Conservation (phyloP, 208 protist genomes). For the Leishmania martiniquensis region DNA sequence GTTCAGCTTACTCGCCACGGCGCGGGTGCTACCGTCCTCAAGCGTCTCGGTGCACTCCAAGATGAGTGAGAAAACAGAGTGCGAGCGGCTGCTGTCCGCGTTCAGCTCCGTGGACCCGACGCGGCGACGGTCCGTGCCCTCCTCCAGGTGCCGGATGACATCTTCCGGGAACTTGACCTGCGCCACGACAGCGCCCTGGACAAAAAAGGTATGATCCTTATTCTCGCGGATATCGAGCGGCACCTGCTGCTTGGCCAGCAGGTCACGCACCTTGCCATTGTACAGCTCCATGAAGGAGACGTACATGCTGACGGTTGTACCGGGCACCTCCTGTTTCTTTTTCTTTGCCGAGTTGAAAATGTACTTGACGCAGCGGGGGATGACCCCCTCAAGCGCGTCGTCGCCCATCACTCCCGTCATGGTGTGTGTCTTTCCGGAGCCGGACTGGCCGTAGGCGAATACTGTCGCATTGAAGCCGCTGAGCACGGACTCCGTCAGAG, state of each 20-base stretch:
- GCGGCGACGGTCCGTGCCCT: slow-evolving; percentile 87
- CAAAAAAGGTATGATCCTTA: slow-evolving; percentile 88
- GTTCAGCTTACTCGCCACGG: slow-evolving; percentile 89
- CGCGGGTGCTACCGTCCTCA: slow-evolving; percentile 72
- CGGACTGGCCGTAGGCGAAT: slow-evolving; percentile 96
- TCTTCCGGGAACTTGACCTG: slow-evolving; percentile 83
- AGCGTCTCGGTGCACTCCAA: slow-evolving; percentile 78
- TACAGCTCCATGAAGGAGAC: slow-evolving; percentile 90
- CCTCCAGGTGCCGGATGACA: slow-evolving; percentile 80
- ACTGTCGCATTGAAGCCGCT: slow-evolving; percentile 94
- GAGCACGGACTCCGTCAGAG: slow-evolving; percentile 86
- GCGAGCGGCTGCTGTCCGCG: slow-evolving; percentile 87
- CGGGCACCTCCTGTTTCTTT: slow-evolving; percentile 40
- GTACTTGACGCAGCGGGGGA: slow-evolving; percentile 80
- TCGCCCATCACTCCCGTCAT: slow-evolving; percentile 84
- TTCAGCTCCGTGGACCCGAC: slow-evolving; percentile 90
- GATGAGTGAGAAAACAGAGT: slow-evolving; percentile 91
- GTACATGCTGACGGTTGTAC: slow-evolving; percentile 65
- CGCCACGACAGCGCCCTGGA: slow-evolving; percentile 71
- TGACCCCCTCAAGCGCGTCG: slow-evolving; percentile 69
- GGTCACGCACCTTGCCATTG: slow-evolving; percentile 90
- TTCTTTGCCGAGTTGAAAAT: slow-evolving; percentile 75
- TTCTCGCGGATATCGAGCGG: slow-evolving; percentile 79
- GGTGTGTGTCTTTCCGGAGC: slow-evolving; percentile 95
- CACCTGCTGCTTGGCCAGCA: slow-evolving; percentile 88